These are phyloP conservation scores for Cyberlindnera galapagoensis DNA, from an alignment of 805 yeast species.

Conservation along the genomic window DNA sequence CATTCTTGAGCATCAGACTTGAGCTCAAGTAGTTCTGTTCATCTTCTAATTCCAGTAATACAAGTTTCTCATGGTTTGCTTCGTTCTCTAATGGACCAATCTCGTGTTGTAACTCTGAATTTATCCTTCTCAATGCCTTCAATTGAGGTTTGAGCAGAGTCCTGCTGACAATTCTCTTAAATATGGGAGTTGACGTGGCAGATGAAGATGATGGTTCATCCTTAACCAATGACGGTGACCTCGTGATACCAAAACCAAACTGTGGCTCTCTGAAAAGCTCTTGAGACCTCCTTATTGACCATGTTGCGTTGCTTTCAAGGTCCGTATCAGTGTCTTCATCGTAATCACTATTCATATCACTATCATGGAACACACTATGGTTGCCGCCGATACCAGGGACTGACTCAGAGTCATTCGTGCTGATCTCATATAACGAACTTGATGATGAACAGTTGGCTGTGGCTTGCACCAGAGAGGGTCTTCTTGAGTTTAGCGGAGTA, in stretches of 20 bases:
- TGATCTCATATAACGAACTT: conserved; percentile 14
- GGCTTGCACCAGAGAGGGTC: conserved; percentile 11
- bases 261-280: conserved; percentile 11
- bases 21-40: conserved; percentile 13
- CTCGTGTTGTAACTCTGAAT: conserved; percentile 21
- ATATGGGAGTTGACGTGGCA: conserved; percentile 18
- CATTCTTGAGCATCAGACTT: conserved; percentile 2
- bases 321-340: conserved; percentile 14
- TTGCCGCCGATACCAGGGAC: conserved; percentile 2
- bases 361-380: conserved; percentile 6
- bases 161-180: conserved; percentile 22
- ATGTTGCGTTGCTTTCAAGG: conserved; percentile 5
- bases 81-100: conserved; percentile 21
- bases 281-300: conserved; percentile 7
- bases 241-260: conserved; percentile 8
- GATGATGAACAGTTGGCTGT: conserved; percentile 11
- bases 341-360: conserved; percentile 6
- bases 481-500: conserved; percentile 4
- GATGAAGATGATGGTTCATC: conserved; percentile 11
- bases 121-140: conserved; percentile 22
- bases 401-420: conserved; percentile 6
- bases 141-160: conserved; percentile 22
- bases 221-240: conserved; percentile 4
- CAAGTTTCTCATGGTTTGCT: conserved; percentile 23
- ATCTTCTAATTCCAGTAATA: conserved; percentile 19